Conservation (phyloP, 2,329 filamentous ascomycete species). For the Diaporthe citri region DNA sequence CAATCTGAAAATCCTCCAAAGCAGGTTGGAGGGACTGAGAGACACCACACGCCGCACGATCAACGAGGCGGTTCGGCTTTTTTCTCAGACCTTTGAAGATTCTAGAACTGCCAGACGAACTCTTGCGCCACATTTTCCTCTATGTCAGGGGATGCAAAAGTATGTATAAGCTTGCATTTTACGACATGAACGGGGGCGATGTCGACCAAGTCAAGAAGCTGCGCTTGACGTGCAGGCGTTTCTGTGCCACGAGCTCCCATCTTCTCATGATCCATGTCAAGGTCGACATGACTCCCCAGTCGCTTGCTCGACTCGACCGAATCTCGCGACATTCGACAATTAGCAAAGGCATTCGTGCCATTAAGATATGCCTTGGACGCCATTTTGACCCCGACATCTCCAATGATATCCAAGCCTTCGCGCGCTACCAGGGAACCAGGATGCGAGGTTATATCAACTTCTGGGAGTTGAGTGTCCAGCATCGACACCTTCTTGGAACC, state of each 20-base stretch:
- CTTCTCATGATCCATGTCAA: conserved; percentile 39
- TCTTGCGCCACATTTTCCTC: neutral
- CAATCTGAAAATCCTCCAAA: neutral
- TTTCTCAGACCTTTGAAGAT: neutral
- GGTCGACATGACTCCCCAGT: conserved; percentile 34
- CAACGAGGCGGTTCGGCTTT: neutral
- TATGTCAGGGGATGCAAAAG: neutral
- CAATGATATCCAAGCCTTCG: neutral
- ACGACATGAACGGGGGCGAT: neutral
- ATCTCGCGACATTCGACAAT: conserved; percentile 42
- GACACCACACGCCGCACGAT: neutral
- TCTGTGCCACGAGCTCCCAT: conserved; percentile 41
- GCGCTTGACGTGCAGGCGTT: conserved; percentile 42
- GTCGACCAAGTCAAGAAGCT: conserved; percentile 36
- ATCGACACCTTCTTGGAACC: neutral
- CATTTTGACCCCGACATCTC: neutral
- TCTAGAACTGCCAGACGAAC: neutral
- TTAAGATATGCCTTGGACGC: neutral
- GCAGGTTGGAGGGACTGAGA: neutral
- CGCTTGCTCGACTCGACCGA: conserved; percentile 39
- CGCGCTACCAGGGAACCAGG: neutral
- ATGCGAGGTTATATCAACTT: neutral
- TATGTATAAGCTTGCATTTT: neutral
- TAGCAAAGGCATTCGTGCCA: conserved; percentile 35
- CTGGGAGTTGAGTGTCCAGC: neutral